Conservation (phyloP, 2,329 filamentous ascomycete genomes). For the Colletotrichum phormii region DNA sequence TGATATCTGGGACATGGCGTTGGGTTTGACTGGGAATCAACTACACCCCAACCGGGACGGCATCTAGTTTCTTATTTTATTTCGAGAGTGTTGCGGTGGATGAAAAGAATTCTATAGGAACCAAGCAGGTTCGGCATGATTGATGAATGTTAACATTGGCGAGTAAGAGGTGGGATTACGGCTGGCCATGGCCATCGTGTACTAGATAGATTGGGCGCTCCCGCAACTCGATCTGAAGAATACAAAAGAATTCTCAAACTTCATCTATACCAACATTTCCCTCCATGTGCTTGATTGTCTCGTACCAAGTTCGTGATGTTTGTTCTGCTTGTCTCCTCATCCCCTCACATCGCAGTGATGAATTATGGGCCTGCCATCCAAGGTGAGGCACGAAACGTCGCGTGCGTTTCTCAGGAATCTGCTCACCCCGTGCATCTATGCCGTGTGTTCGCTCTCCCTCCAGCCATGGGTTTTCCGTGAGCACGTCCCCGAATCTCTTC, state of each 20-base stretch:
- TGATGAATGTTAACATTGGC: slow-evolving; percentile 31
- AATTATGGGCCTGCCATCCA: background rate
- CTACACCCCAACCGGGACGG: slow-evolving; percentile 31
- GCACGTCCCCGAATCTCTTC: background rate
- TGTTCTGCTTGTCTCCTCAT: background rate
- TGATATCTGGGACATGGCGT: slow-evolving; percentile 33
- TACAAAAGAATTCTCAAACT: slow-evolving; percentile 16
- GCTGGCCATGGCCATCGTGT: slow-evolving; percentile 14
- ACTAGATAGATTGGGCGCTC: slow-evolving; percentile 33
- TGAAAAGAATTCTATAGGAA: slow-evolving; percentile 33
- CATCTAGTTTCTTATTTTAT: slow-evolving; percentile 19
- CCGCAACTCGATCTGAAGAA: slow-evolving; percentile 31
- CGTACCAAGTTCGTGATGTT: background rate
- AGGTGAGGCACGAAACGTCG: slow-evolving; percentile 31
- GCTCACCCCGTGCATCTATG: background rate
- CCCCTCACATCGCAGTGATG: background rate
- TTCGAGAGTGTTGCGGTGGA: slow-evolving; percentile 10
- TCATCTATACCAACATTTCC: background rate
- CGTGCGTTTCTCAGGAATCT: slow-evolving; percentile 6
- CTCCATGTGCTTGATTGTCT: too few species aligned
- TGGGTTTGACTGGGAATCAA: slow-evolving; percentile 24
- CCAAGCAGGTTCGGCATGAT: slow-evolving; percentile 33
- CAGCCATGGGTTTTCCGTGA: background rate
- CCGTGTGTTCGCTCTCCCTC: background rate
- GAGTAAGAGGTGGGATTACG: slow-evolving; percentile 22